Evolutionary conservation across 2,329 filamentous ascomycete species (phyloP).

Genomic region (Sarocladium oryzae): DNA sequence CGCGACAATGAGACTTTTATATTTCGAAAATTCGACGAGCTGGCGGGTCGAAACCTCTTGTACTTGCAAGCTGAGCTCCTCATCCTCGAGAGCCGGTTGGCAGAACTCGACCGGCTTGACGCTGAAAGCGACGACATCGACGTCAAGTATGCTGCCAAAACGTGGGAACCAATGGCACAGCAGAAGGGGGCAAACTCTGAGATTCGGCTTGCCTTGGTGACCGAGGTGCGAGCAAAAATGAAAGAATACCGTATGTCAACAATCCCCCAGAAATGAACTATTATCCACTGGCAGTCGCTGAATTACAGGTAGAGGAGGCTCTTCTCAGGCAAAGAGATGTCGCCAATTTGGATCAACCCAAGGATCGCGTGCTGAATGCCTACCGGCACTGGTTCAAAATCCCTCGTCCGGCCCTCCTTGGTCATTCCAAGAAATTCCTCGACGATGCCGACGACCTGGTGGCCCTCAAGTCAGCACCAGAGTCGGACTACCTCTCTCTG

Average conservation of each 20-base stretch:
- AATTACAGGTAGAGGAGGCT: constrained; percentile 2
- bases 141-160: not conserved
- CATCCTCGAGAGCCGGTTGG: not conserved
- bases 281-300: not conserved
- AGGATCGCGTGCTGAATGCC: not conserved
- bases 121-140: not conserved
- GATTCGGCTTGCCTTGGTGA: not conserved
- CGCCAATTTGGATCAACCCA: not conserved
- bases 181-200: not conserved
- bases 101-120: not conserved
- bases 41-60: constrained; percentile 7
- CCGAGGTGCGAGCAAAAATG: not conserved
- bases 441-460: constrained; percentile 2
- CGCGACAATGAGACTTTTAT: constrained; percentile 4
- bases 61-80: constrained; percentile 7
- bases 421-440: not conserved
- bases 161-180: not conserved
- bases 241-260: constrained; percentile 4
- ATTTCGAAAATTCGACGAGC: constrained; percentile 7
- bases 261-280: too few relatives aligned
- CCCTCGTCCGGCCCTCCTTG: not conserved
- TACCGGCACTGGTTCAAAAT: constrained; percentile 1
- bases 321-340: constrained; percentile 1
- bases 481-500: not conserved
- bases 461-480: not conserved